Evolutionary conservation across 2,329 filamentous ascomycete species (phyloP).

Genomic region (Ascochyta pisi): DNA sequence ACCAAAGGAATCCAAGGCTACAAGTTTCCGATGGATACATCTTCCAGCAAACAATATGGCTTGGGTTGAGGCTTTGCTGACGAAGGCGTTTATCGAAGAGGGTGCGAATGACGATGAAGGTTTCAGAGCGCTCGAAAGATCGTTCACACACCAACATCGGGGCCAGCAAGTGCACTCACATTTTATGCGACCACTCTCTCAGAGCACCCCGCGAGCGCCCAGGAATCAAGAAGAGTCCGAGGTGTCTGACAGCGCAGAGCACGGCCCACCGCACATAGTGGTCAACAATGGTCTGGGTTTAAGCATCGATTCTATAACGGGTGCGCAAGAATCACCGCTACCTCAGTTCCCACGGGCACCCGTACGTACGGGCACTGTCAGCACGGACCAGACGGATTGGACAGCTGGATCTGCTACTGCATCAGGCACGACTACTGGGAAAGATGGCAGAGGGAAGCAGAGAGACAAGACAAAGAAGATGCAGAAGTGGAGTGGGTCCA

Average conservation of each 20-base stretch:
- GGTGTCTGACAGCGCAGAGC: slow-evolving; percentile 41
- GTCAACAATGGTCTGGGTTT: slow-evolving; percentile 35
- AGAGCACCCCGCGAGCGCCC: slow-evolving; percentile 52
- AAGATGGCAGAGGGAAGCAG: slow-evolving; percentile 36
- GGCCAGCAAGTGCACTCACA: slow-evolving; percentile 65
- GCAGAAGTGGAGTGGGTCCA: slow-evolving; percentile 38
- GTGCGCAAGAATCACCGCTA: slow-evolving; percentile 27
- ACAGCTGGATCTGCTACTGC: slow-evolving; percentile 28
- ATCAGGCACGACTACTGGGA: slow-evolving; percentile 23
- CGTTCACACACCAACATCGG: slow-evolving; percentile 67
- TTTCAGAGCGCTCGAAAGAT: slow-evolving; percentile 68
- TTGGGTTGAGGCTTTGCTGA: slow-evolving; percentile 69
- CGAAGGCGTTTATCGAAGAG: slow-evolving; percentile 69
- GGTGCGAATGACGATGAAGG: slow-evolving; percentile 67
- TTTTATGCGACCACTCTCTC: slow-evolving; percentile 67
- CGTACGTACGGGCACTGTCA: slow-evolving; percentile 38
- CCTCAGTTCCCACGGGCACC: slow-evolving; percentile 33
- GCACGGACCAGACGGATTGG: slow-evolving; percentile 45
- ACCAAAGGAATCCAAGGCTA: slow-evolving; percentile 50
- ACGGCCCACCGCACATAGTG: slow-evolving; percentile 38
- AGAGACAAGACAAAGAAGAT: slow-evolving; percentile 44
- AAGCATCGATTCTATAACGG: slow-evolving; percentile 31
- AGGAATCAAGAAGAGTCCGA: slow-evolving; percentile 44
- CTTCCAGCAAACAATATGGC: slow-evolving; percentile 60
- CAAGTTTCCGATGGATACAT: slow-evolving; percentile 55